Conservation (phyloP, 2,329 filamentous ascomycete genomes). For the Zymoseptoria ardabiliae region DNA sequence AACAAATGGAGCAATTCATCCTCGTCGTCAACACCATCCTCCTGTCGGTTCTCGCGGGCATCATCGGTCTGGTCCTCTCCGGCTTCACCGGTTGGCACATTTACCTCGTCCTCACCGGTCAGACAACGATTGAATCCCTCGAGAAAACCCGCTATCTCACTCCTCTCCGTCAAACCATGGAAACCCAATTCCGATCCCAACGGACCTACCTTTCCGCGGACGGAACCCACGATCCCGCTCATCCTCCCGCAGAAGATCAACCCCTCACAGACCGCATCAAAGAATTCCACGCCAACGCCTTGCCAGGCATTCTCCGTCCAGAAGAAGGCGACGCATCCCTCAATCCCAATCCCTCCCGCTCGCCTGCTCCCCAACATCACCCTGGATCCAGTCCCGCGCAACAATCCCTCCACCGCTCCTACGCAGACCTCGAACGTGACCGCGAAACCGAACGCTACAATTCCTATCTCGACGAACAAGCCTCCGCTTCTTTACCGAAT, state of each 20-base stretch:
- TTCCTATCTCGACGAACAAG: constrained; percentile 81
- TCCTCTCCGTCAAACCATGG: constrained; percentile 64
- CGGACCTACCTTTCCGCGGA: constrained; percentile 40
- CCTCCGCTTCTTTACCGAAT: constrained; percentile 79
- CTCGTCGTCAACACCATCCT: constrained; percentile 81
- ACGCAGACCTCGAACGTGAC: constrained; percentile 53
- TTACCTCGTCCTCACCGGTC: constrained; percentile 65
- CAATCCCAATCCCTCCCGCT: constrained; percentile 19
- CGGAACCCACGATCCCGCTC: constrained; percentile 1
- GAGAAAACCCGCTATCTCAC: constrained; percentile 93
- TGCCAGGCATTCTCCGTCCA: constrained; percentile 70
- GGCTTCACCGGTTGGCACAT: constrained; percentile 93
- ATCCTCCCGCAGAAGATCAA: constrained; percentile 11
- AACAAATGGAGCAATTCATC: constrained; percentile 63
- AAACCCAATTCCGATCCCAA: constrained; percentile 46
- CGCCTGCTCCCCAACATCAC: constrained; percentile 21
- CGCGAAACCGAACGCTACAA: constrained; percentile 63
- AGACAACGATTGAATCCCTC: constrained; percentile 92
- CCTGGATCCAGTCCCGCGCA: constrained; percentile 38
- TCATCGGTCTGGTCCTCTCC: constrained; percentile 81
- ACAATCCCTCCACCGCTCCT: constrained; percentile 37
- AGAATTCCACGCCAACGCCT: constrained; percentile 72
- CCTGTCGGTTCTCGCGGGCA: constrained; percentile 76
- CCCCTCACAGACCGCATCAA: constrained; percentile 63
- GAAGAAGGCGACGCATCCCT: constrained; percentile 65